Base-by-base conservation (phyloP, 1,284 basidiomycete species). In the Irpex rosettiformis region DNA sequence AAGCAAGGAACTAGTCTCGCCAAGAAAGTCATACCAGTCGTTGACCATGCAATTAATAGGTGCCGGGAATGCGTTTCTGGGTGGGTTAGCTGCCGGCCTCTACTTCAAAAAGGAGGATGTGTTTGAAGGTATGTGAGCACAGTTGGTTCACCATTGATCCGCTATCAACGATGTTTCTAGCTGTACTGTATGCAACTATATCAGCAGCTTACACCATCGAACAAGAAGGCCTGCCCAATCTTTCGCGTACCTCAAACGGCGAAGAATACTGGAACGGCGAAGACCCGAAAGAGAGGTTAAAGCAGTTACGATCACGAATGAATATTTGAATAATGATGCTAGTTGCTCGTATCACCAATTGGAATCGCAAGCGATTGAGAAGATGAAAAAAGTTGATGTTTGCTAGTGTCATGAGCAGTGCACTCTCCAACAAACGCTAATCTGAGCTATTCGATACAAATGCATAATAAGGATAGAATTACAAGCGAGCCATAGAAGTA, bases 61-160 rank as follows among this genome's bases (percentile, higher is more conserved):
- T 47, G 93, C 92, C 4, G 94, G 94, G 8, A 96, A 96, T 72
- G 83, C 85, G 54, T 96, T 95, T 70, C 74, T 96, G 30, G 94
- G 94, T 8, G 91, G 93, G 0, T 76, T 96, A 6, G 84, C 83
- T 13, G 93, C 92, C 4, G 93, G 93, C 0, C 69, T 95, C 52
- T 61, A 77, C 11, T 64, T 87, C 49, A 73, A 80, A 28, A 66
- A 79, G 22, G 85, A 82, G 0, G 81, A 94, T 68, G 72, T 88
- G 10, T 77, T 80, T 52, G 73, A 84, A 76, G 91, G 92, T 92
- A 62, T 61, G 77, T 65, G 4, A 40, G 4, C 18, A 10, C 45
- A 24, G 2, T 24, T 16, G 13, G 28, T 25, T 10, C 27, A 18
- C 7, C 22, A 16, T 28, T 48, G 5, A 25, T 54, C 30, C 24